Percentiles rank a stretch among this genome's conserved stretches.
Conservation (phyloP, 306 rosid species). For the Morella rubra region DNA sequence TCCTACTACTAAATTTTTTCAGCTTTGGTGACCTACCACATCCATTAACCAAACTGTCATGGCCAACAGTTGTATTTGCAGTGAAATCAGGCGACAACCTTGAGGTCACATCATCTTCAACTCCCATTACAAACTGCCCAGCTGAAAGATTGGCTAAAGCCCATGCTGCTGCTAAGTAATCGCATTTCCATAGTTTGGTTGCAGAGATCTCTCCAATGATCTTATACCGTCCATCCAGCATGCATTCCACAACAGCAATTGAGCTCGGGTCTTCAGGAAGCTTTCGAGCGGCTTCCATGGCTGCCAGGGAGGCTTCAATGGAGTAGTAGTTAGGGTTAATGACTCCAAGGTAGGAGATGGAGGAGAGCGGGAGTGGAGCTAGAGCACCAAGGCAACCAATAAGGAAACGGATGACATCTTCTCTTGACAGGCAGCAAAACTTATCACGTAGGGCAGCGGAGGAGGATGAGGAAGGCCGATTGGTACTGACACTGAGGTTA, state of each 20-base stretch:
- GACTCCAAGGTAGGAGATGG: constrained; percentile 70
- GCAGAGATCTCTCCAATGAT: constrained; percentile 95
- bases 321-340: constrained; percentile 67
- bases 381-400: constrained; percentile 97
- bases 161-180: constrained; percentile 87
- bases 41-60: constrained; percentile 32
- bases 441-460: constrained; percentile 41
- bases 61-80: constrained; percentile 36
- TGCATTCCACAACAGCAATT: constrained; percentile 68
- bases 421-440: constrained; percentile 91
- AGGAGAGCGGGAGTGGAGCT: constrained; percentile 92
- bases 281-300: constrained; percentile 55
- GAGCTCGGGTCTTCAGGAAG: constrained; percentile 79
- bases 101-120: constrained; percentile 70
- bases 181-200: constrained; percentile 91
- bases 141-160: constrained; percentile 86
- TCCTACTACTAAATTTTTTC: constrained; percentile 79
- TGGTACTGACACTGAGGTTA: constrained; percentile 48
- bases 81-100: constrained; percentile 42
- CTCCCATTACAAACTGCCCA: constrained; percentile 98
- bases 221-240: constrained; percentile 48
- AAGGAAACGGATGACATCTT: constrained; percentile 92
- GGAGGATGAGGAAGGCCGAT: constrained; percentile 57
- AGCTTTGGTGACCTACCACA: constrained; percentile 43
- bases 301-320: constrained; percentile 69